Evolutionary conservation across 192 early-diverging fungal species (phyloP).

Genomic region (Spizellomyces punctatus): DNA sequence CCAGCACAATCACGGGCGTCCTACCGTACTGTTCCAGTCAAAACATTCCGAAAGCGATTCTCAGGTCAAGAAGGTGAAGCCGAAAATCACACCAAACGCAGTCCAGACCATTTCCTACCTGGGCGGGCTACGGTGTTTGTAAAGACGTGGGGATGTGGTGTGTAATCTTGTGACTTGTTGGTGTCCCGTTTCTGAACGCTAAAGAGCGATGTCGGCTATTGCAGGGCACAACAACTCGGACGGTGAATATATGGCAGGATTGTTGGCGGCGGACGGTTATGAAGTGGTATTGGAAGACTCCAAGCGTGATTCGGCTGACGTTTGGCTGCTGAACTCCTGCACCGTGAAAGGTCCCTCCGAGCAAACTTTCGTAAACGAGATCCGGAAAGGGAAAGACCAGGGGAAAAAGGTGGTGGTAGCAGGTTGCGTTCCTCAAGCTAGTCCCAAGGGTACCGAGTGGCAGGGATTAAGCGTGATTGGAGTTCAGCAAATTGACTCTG

Average conservation of each 20-base stretch:
- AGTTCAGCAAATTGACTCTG: conserved; percentile 62
- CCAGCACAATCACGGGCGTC: neutral
- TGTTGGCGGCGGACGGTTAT: conserved; percentile 54
- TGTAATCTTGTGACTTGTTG: conserved; percentile 31
- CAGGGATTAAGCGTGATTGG: conserved; percentile 51
- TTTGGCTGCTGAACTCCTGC: conserved; percentile 68
- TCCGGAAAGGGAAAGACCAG: conserved; percentile 41
- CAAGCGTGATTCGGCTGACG: conserved; percentile 41
- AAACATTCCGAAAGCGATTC: neutral
- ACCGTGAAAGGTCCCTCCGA: conserved; percentile 64
- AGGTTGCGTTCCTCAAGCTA: conserved; percentile 61
- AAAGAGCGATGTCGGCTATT: neutral
- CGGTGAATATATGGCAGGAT: conserved; percentile 63
- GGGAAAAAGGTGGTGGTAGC: conserved; percentile 61
- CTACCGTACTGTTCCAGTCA: conserved; percentile 11
- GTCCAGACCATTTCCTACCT: conserved; percentile 40
- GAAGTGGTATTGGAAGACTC: conserved; percentile 46
- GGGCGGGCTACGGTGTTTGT: conserved; percentile 51
- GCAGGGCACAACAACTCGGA: conserved; percentile 38
- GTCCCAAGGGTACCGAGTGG: conserved; percentile 43
- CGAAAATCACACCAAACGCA: neutral
- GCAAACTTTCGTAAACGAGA: conserved; percentile 58
- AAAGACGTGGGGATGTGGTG: conserved; percentile 58
- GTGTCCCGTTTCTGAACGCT: neutral
- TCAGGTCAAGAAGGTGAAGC: neutral